Base-by-base conservation (phyloP, 352 stramenopile genomes). In the Elongisporangium undulatum region DNA sequence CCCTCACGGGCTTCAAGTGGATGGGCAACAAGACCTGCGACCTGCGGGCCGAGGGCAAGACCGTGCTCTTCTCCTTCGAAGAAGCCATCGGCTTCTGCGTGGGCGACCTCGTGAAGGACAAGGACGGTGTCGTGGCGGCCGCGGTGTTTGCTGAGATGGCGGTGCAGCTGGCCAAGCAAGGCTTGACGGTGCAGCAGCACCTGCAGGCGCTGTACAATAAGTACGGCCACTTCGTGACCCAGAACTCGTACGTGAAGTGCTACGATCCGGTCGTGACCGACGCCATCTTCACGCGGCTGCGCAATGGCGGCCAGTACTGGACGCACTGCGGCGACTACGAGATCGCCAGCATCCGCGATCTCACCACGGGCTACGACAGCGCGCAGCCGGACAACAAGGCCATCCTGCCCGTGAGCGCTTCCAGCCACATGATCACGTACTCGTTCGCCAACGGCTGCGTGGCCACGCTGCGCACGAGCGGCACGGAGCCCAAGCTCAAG, bases 401-500 rank as follows among this genome's bases (percentile, higher is more conserved):
- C 5, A 64, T 92, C 13, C 82, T 99, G n/a, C 96, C 97, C 0
- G 90, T 94, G 16, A 97, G 88, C 61, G 76, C 79, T 38, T 92
- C 92, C 49, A 97, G 79, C 34, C 92, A 98, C 53, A 99, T 99
- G 97, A 97, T 99, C 69, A 98, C 96, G 24, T 97, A 98, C 72
- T 83, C 80, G 38, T 99, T 99, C 63, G 72, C 64, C 20, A 99
- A 99, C 76, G 96, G 97, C 54, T 97, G 90, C 66, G 92, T 98
- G 49, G 89, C 95, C 19, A 99, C 98, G 55, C 87, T 99, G 57
- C 90, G 97, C 62, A 98, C 96, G 38, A 99, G 95, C 69, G 97
- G 97, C 19, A 99, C 97, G 13, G 97, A 99, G 72, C 97, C 97
- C 20, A 99, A 99, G 76, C 97, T 99, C 61, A 99, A 99, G 77